Evolutionary conservation across 768 basidiomycete genomes (phyloP).

Genomic region (Podaxis mareebaensis): DNA sequence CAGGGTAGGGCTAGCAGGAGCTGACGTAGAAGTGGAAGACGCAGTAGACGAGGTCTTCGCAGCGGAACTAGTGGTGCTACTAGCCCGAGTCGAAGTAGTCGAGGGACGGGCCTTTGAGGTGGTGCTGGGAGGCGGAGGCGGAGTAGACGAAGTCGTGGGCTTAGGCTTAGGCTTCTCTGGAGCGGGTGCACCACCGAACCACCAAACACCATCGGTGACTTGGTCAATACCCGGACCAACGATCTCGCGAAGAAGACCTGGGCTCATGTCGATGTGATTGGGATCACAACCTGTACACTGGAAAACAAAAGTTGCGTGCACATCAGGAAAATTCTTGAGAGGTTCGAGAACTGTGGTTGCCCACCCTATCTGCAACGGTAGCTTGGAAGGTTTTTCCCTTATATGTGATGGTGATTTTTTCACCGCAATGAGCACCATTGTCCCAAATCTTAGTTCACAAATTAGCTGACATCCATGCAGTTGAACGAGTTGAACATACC

Average conservation of each 20-base stretch:
- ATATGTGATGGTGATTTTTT: conserved; percentile 43
- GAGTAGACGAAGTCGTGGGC: conserved; percentile 23
- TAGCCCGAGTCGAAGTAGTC: conserved; percentile 11
- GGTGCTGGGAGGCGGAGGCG: conserved; percentile 13
- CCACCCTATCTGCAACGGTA: conserved; percentile 44
- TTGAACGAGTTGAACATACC: conserved; percentile 26
- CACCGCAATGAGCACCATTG: conserved; percentile 42
- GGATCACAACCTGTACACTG: conserved; percentile 41
- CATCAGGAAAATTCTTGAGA: not conserved
- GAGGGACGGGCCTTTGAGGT: conserved; percentile 22
- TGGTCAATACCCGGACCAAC: conserved; percentile 31
- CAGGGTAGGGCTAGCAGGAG: conserved; percentile 1
- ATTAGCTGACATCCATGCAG: not conserved
- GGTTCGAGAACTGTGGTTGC: conserved; percentile 12
- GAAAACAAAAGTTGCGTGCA: not conserved
- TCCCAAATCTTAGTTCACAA: conserved; percentile 36
- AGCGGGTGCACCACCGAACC: conserved; percentile 28
- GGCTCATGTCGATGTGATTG: conserved; percentile 47
- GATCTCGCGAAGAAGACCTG: conserved; percentile 45
- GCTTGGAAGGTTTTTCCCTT: conserved; percentile 39
- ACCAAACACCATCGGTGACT: conserved; percentile 42
- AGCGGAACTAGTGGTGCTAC: not conserved
- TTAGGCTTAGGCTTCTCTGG: conserved; percentile 21
- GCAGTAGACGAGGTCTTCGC: conserved; percentile 1
- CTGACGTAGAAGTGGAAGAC: conserved; percentile 1